Conservation (phyloP, 2,329 filamentous ascomycete genomes). For the Pyricularia pennisetigena region DNA sequence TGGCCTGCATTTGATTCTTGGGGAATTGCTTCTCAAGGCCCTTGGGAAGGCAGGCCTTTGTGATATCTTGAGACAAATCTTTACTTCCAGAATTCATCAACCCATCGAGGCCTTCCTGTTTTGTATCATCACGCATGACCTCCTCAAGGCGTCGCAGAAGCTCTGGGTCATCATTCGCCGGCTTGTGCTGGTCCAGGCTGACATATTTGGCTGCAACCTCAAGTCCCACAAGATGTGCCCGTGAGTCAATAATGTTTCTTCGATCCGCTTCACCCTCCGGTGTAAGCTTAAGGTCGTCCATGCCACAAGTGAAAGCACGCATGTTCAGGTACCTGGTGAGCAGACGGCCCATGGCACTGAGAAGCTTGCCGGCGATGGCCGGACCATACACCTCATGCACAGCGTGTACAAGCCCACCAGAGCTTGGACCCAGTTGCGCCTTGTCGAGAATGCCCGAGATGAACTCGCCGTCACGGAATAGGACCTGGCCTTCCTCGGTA, state of each 20-base stretch:
- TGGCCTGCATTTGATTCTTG: constrained; percentile 96
- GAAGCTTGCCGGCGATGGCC: constrained; percentile 71
- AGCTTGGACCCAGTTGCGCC: constrained; percentile 80
- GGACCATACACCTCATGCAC: constrained; percentile 92
- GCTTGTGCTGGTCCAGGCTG: constrained; percentile 58
- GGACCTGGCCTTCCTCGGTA: constrained; percentile 71
- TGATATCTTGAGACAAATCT: constrained; percentile 68
- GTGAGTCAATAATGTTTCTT: constrained; percentile 52
- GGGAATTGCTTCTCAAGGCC: constrained; percentile 89
- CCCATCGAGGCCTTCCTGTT: constrained; percentile 83
- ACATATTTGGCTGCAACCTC: constrained; percentile 83
- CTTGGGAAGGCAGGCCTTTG: constrained; percentile 65
- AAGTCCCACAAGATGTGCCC: constrained; percentile 59
- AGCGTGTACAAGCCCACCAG: constrained; percentile 81
- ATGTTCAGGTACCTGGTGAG: constrained; percentile 86
- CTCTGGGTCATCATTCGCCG: constrained; percentile 56
- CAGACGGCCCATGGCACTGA: constrained; percentile 82
- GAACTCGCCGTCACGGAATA: constrained; percentile 80
- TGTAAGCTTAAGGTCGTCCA: constrained; percentile 88
- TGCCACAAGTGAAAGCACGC: constrained; percentile 92
- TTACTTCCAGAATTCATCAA: constrained; percentile 66
- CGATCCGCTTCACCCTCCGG: constrained; percentile 65
- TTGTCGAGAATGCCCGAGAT: constrained; percentile 92
- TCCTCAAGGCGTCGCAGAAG: constrained; percentile 74
- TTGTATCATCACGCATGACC: constrained; percentile 80